Percentiles rank a stretch among this genome's conserved stretches.
These are phyloP conservation scores for Leccinum truebloodii DNA, from an alignment of 768 basidiomycete species.

Conservation along the genomic window DNA sequence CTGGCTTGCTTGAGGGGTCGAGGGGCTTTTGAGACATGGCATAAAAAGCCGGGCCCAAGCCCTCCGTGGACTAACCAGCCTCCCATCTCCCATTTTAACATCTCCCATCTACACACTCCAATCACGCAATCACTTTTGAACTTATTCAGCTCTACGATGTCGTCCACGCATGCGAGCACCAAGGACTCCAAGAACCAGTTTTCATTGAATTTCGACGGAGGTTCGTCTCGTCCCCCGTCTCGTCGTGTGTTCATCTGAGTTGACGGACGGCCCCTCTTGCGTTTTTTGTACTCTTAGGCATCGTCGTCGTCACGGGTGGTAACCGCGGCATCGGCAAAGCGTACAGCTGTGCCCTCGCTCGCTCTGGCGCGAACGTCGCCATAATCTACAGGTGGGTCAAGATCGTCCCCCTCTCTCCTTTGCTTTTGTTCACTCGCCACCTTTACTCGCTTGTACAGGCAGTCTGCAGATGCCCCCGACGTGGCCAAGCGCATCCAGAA, in stretches of 20 bases:
- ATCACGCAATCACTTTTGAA: slow-evolving; percentile 8
- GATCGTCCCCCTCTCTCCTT: not conserved
- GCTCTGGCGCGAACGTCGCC: slow-evolving; percentile 58
- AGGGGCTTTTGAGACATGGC: slow-evolving; percentile 14
- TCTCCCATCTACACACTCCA: not conserved
- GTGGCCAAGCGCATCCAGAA: slow-evolving; percentile 49
- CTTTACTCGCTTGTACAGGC: slow-evolving; percentile 31
- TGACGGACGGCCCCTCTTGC: not conserved
- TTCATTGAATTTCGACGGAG: slow-evolving; percentile 25
- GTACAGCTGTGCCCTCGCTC: slow-evolving; percentile 51
- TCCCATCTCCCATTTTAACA: not conserved
- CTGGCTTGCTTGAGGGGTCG: not conserved
- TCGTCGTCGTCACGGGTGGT: slow-evolving; percentile 61
- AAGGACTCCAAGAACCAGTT: not conserved
- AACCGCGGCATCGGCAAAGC: slow-evolving; percentile 63
- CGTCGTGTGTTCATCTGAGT: not conserved
- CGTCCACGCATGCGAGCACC: not conserved
- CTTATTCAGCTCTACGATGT: slow-evolving; percentile 14
- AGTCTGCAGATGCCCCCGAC: slow-evolving; percentile 47
- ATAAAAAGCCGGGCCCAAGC: slow-evolving; percentile 11
- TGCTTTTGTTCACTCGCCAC: not conserved
- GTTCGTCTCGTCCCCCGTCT: slow-evolving; percentile 21
- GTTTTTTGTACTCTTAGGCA: slow-evolving; percentile 33
- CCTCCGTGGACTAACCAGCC: not conserved
- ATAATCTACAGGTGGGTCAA: slow-evolving; percentile 54